These are phyloP conservation scores for Papilionanthe hybrid DNA, from an alignment of 116 monocot species.

Conservation along the genomic window DNA sequence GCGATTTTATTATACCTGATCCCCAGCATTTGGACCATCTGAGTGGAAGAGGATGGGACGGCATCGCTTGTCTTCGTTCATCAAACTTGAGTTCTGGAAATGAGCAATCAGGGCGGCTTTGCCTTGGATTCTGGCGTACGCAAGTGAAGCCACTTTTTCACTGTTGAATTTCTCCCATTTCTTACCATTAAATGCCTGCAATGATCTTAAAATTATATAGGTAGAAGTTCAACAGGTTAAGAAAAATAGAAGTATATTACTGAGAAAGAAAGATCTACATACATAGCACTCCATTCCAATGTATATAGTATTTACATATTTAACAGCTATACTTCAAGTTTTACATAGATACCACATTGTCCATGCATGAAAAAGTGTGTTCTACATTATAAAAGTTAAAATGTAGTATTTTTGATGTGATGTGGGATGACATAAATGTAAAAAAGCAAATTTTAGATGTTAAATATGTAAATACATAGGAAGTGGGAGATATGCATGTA, in stretches of 20 bases:
- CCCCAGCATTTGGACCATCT: slow-evolving; percentile 89
- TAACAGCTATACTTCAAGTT: too few relatives aligned
- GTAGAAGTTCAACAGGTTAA: neutral
- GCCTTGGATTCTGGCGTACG: slow-evolving; percentile 92
- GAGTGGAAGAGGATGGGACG: slow-evolving; percentile 85
- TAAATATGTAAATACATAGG: too few relatives aligned
- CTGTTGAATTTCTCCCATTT: slow-evolving; percentile 99
- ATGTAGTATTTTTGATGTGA: too few relatives aligned
- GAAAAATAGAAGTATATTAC: neutral
- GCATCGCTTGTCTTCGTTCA: slow-evolving; percentile 93
- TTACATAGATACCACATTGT: too few relatives aligned
- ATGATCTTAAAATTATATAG: neutral
- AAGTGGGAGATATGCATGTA: too few relatives aligned
- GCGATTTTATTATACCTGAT: slow-evolving; percentile 58
- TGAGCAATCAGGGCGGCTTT: slow-evolving; percentile 77
- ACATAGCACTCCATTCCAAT: too few relatives aligned
- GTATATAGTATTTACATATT: too few relatives aligned
- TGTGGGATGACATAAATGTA: too few relatives aligned
- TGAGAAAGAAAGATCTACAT: too few relatives aligned
- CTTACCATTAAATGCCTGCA: slow-evolving; percentile 86
- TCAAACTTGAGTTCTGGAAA: slow-evolving; percentile 96
- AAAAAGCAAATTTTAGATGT: too few relatives aligned
- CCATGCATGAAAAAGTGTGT: too few relatives aligned
- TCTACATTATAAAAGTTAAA: too few relatives aligned
- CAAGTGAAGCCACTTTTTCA: slow-evolving; percentile 94